Evolutionary conservation across 305 asterid genomes (phyloP).

Genomic region (Euphrasia arctica): DNA sequence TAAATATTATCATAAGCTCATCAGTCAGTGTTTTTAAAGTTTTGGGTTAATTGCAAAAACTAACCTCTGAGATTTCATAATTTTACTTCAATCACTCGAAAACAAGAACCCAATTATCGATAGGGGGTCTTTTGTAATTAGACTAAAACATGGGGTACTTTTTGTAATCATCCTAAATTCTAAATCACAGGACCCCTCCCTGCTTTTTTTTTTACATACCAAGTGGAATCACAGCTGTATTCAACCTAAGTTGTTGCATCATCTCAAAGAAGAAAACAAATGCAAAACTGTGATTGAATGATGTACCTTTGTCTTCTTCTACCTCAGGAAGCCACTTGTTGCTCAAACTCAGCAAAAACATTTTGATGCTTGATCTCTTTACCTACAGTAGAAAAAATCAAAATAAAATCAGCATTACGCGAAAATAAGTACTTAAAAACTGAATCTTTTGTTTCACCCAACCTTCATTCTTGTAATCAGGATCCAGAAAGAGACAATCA

Average conservation of each 20-base stretch:
- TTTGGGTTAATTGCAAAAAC: background rate
- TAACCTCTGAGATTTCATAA: background rate
- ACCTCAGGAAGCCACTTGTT: background rate
- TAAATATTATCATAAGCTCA: background rate
- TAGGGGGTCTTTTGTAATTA: no score
- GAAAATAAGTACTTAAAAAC: background rate
- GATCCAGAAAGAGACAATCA: constrained; percentile 42
- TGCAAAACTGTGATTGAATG: no score
- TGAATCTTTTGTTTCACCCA: background rate
- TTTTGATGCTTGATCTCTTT: background rate
- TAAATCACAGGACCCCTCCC: no score
- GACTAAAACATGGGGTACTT: no score
- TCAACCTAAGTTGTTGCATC: background rate
- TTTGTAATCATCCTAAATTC: no score
- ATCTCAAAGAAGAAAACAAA: no score
- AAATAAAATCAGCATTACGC: background rate
- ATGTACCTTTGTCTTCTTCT: background rate
- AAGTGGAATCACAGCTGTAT: background rate
- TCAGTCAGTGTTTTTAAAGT: background rate
- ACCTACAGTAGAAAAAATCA: background rate
- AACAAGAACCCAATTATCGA: background rate
- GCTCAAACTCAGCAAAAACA: background rate
- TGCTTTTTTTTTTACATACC: background rate
- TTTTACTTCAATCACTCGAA: background rate
- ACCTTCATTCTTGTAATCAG: constrained; percentile 27